These are phyloP conservation scores for Pseudocercospora cruenta DNA, from an alignment of 2,329 filamentous ascomycete species.

Conservation along the genomic window DNA sequence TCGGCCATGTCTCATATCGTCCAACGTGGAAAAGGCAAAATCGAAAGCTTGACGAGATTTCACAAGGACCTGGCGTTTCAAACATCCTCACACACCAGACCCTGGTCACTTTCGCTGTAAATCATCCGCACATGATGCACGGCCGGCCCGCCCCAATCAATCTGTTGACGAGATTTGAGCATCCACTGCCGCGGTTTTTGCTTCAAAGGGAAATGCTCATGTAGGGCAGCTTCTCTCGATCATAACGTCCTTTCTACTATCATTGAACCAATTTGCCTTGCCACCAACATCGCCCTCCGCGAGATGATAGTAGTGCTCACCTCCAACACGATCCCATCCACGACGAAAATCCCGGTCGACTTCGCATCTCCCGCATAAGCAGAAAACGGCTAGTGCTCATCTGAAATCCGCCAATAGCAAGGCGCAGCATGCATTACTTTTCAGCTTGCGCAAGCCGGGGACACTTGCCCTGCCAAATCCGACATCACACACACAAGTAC, in stretches of 20 bases:
- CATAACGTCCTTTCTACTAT: background rate
- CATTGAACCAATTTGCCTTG: background rate
- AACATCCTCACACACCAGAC: background rate
- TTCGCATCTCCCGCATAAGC: slow-evolving; percentile 1
- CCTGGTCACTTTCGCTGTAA: background rate
- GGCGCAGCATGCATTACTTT: slow-evolving; percentile 6
- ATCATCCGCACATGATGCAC: background rate
- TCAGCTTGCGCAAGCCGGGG: background rate
- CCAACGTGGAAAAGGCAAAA: background rate
- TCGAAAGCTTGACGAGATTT: background rate
- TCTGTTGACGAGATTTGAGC: background rate
- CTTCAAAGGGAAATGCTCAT: background rate
- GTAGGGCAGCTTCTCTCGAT: background rate
- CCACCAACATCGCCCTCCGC: background rate
- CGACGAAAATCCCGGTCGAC: background rate
- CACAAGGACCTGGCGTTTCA: background rate
- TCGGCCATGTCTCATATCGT: background rate
- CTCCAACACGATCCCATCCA: background rate
- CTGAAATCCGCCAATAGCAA: slow-evolving; percentile 13
- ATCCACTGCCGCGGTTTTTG: background rate
- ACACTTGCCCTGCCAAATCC: background rate
- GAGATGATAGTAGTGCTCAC: background rate
- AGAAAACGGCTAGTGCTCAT: background rate
- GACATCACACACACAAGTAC: background rate
- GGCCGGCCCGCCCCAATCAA: background rate